These are phyloP conservation scores for Bipolaris gigantea DNA, from an alignment of 2,329 filamentous ascomycete species.

Conservation along the genomic window DNA sequence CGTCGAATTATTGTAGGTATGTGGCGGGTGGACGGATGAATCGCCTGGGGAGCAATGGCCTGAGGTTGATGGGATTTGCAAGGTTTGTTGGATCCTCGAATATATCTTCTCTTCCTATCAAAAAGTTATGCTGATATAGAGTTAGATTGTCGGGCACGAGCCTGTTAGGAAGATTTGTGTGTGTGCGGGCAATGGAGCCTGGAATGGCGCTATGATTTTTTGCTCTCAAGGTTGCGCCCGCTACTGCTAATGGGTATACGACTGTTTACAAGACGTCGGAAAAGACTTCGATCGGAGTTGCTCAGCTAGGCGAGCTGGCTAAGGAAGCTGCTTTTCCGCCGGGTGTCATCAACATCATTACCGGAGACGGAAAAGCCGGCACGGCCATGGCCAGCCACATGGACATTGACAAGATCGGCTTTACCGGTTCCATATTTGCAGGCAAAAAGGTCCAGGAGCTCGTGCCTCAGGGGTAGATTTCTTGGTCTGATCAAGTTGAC, in stretches of 20 bases:
- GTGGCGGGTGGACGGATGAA: constrained; percentile 23
- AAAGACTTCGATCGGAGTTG: constrained; percentile 29
- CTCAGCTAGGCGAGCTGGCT: constrained; percentile 31
- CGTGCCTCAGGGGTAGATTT: constrained; percentile 19
- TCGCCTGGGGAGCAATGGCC: constrained; percentile 26
- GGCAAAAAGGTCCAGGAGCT: constrained; percentile 46
- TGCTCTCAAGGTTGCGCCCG: constrained; percentile 23
- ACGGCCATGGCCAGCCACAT: constrained; percentile 46
- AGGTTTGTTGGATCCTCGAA: not conserved
- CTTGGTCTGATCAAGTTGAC: too few species aligned
- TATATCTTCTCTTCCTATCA: not conserved
- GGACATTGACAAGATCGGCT: constrained; percentile 48
- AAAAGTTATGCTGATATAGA: not conserved
- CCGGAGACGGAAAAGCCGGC: constrained; percentile 37
- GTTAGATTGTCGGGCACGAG: constrained; percentile 25
- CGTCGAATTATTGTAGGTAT: not conserved
- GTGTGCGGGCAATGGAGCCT: constrained; percentile 37
- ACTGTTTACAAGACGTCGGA: constrained; percentile 36
- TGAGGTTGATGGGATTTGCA: constrained; percentile 5
- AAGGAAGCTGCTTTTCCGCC: constrained; percentile 44
- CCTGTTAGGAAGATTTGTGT: constrained; percentile 35
- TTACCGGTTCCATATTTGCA: constrained; percentile 45
- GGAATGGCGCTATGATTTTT: constrained; percentile 27
- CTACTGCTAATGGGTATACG: constrained; percentile 40
- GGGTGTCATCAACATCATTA: constrained; percentile 45